phyloP scores from a whole-genome alignment of 192 early-diverging fungal genomes.

The Piromyces finnis region DNA sequence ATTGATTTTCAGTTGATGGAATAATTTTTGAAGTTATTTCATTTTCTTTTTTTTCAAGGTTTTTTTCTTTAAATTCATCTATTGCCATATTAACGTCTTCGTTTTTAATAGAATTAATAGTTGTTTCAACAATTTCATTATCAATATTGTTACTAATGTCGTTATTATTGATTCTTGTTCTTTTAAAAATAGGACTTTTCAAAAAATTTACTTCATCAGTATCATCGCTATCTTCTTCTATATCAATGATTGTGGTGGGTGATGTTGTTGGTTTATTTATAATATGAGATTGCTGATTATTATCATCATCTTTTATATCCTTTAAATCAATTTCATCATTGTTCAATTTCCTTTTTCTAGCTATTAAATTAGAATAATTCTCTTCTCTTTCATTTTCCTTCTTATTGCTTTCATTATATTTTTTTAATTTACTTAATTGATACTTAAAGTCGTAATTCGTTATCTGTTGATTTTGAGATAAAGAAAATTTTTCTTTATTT shows the following conservation, averaged over 20 bases:
- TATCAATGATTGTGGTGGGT: conserved; percentile 6
- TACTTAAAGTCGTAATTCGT: neutral
- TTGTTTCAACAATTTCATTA: neutral
- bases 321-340: conserved; percentile 7
- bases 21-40: too few relatives aligned
- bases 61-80: too few relatives aligned
- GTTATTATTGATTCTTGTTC: neutral
- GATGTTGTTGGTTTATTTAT: neutral
- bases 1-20: too few relatives aligned
- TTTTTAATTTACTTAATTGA: neutral
- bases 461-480: neutral
- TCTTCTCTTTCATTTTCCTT: neutral
- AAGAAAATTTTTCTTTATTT: neutral
- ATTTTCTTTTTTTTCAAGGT: too few relatives aligned
- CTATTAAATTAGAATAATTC: neutral
- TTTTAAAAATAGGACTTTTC: neutral
- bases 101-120: too few relatives aligned
- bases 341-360: neutral
- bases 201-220: conserved; percentile 9
- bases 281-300: neutral
- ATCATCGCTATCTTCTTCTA: conserved; percentile 32
- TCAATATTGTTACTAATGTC: neutral
- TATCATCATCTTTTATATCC: neutral
- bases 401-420: neutral
- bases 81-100: too few relatives aligned